phyloP scores from a whole-genome alignment of 495 filamentous ascomycete genomes.

The Hypomontagnella monticulosa region DNA sequence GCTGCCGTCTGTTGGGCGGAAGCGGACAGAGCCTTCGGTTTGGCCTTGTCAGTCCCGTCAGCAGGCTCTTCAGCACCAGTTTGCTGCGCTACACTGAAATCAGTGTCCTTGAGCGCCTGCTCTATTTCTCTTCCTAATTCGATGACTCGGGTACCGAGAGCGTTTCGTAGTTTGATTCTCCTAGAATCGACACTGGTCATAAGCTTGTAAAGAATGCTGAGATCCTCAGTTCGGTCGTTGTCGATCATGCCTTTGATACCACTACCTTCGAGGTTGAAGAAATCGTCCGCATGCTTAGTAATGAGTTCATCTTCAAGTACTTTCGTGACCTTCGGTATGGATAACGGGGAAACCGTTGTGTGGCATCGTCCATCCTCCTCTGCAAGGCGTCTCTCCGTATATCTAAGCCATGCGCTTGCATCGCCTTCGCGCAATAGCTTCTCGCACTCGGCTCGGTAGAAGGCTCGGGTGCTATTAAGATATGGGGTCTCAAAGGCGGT shows the following conservation, averaged over 20 bases:
- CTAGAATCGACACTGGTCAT: constrained; percentile 80
- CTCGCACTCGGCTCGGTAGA: constrained; percentile 80
- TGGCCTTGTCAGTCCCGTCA: constrained; percentile 56
- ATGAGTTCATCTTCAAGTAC: constrained; percentile 87
- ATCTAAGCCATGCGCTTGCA: constrained; percentile 83
- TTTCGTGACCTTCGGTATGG: constrained; percentile 74
- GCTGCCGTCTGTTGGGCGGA: constrained; percentile 72
- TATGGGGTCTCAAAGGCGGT: constrained; percentile 84
- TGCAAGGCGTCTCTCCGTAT: constrained; percentile 72
- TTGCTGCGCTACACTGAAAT: constrained; percentile 55
- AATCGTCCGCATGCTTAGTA: constrained; percentile 74
- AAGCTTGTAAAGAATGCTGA: constrained; percentile 79
- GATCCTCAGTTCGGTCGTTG: constrained; percentile 79
- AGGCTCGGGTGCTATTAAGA: constrained; percentile 71
- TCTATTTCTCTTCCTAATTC: constrained; percentile 87
- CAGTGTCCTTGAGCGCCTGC: constrained; percentile 63
- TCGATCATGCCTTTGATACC: constrained; percentile 92
- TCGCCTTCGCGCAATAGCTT: constrained; percentile 78
- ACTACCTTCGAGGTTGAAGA: constrained; percentile 83
- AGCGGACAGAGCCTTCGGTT: constrained; percentile 52
- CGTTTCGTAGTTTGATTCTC: constrained; percentile 73
- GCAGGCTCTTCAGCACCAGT: constrained; percentile 59
- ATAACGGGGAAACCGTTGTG: constrained; percentile 76
- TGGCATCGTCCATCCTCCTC: constrained; percentile 86
- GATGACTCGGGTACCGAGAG: constrained; percentile 76